phyloP scores from a whole-genome alignment of 352 stramenopile species.

The Globisporangium polare region DNA sequence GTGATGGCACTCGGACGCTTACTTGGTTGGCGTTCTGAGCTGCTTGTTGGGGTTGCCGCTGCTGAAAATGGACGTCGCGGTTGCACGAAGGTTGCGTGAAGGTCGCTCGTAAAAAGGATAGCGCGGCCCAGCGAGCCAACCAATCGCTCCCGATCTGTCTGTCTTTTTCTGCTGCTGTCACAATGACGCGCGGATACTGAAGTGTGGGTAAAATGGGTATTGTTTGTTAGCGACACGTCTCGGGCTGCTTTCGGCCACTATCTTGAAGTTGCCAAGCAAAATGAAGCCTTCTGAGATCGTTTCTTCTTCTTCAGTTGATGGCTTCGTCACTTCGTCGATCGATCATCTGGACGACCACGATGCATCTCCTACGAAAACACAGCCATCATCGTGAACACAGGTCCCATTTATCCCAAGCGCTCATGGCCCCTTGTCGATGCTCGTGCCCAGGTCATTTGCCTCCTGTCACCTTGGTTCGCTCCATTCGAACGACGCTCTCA shows the following conservation, averaged over 20 bases:
- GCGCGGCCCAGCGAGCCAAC: conserved; percentile 14
- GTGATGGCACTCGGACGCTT: conserved; percentile 2
- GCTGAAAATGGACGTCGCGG: background rate
- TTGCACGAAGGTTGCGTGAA: conserved; percentile 16
- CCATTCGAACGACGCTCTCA: too few relatives aligned
- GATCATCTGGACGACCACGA: background rate
- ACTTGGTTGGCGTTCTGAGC: background rate
- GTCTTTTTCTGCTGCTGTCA: background rate
- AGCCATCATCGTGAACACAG: too few relatives aligned
- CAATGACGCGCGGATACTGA: conserved; percentile 1
- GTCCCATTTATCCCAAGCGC: too few relatives aligned
- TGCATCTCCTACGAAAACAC: too few relatives aligned
- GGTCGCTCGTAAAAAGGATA: conserved; percentile 5
- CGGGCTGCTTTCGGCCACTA: background rate
- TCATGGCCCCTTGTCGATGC: too few relatives aligned
- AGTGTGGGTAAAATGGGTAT: background rate
- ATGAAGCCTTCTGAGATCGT: too few relatives aligned
- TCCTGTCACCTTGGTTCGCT: background rate
- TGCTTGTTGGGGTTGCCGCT: conserved; percentile 2
- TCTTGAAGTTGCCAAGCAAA: conserved; percentile 2
- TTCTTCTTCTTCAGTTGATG: background rate
- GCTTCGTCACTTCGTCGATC: background rate
- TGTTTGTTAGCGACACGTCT: background rate
- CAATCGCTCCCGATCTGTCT: conserved; percentile 12
- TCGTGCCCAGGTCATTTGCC: too few relatives aligned